phyloP scores from a whole-genome alignment of 2,329 filamentous ascomycete species.

The Venturia asperata region DNA sequence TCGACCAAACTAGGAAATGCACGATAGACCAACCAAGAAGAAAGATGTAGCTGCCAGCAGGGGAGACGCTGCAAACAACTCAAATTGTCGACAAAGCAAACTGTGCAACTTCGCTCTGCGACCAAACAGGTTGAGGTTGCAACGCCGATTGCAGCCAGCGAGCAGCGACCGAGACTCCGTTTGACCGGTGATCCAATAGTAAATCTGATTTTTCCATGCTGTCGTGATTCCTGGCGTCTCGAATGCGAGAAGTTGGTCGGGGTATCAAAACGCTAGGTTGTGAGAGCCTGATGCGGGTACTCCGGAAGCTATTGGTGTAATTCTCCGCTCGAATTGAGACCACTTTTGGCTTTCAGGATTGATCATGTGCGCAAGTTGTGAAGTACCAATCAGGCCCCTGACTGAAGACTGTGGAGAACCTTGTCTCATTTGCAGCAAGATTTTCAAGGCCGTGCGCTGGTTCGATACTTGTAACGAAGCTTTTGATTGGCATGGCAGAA shows the following conservation, averaged over 20 bases:
- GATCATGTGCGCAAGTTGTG: background rate
- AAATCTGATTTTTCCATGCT: background rate
- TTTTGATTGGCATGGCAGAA: background rate
- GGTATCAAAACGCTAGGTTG: background rate
- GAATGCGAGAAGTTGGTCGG: background rate
- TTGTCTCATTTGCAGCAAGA: slow-evolving; percentile 8
- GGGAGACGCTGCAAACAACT: background rate
- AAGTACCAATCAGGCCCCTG: slow-evolving; percentile 5
- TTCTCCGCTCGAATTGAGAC: background rate
- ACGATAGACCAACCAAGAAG: slow-evolving; percentile 3
- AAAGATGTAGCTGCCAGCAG: background rate
- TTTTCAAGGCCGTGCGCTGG: slow-evolving; percentile 1
- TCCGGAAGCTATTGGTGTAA: slow-evolving; percentile 9
- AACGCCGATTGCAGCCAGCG: background rate
- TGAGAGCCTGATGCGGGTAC: background rate
- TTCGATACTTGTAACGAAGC: background rate
- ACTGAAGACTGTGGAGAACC: slow-evolving; percentile 4
- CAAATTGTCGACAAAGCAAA: background rate
- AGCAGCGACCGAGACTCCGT: background rate
- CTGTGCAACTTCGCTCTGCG: background rate
- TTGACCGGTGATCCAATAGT: background rate
- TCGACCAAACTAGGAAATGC: slow-evolving; percentile 11
- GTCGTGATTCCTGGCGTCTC: background rate
- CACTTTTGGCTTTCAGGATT: background rate
- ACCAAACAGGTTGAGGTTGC: background rate